phyloP scores from a whole-genome alignment of 768 basidiomycete genomes.

The Pulveroboletus sp. region DNA sequence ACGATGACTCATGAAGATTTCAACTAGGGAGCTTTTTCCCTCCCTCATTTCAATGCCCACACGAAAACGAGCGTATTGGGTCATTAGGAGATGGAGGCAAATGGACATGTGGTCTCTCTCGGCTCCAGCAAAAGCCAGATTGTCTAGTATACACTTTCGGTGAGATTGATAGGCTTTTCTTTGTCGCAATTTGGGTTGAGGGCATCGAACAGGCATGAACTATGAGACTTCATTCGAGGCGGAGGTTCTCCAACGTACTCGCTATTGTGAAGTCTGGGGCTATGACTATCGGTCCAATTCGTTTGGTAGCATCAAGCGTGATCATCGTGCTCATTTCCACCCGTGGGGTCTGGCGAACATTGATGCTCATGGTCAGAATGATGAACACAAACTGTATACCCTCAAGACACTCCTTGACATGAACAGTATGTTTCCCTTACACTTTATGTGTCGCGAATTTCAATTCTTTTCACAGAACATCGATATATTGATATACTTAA shows the following conservation, averaged over 20 bases:
- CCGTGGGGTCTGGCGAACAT: constrained; percentile 38
- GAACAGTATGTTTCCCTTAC: constrained; percentile 34
- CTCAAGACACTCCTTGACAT: constrained; percentile 41
- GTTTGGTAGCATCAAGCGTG: constrained; percentile 33
- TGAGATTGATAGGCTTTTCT: constrained; percentile 18
- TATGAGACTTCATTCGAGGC: constrained; percentile 64
- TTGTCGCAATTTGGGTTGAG: neutral
- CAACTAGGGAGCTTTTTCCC: constrained; percentile 44
- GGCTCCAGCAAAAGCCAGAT: constrained; percentile 47
- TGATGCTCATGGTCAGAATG: constrained; percentile 34
- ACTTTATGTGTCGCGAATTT: neutral
- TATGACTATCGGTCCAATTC: constrained; percentile 47
- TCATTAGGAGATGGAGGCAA: constrained; percentile 66
- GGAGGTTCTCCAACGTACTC: constrained; percentile 45
- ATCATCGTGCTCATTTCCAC: constrained; percentile 40
- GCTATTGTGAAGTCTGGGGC: constrained; percentile 55
- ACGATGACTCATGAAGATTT: constrained; percentile 1
- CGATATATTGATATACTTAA: constrained; percentile 40
- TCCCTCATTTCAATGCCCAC: constrained; percentile 42
- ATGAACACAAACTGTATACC: constrained; percentile 41
- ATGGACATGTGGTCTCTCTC: constrained; percentile 63
- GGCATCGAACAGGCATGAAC: constrained; percentile 40
- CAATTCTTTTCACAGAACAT: constrained; percentile 26
- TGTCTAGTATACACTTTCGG: constrained; percentile 65
- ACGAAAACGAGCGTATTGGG: constrained; percentile 40